phyloP scores from a whole-genome alignment of 2,329 filamentous ascomycete species.

The Claviceps digitariae region DNA sequence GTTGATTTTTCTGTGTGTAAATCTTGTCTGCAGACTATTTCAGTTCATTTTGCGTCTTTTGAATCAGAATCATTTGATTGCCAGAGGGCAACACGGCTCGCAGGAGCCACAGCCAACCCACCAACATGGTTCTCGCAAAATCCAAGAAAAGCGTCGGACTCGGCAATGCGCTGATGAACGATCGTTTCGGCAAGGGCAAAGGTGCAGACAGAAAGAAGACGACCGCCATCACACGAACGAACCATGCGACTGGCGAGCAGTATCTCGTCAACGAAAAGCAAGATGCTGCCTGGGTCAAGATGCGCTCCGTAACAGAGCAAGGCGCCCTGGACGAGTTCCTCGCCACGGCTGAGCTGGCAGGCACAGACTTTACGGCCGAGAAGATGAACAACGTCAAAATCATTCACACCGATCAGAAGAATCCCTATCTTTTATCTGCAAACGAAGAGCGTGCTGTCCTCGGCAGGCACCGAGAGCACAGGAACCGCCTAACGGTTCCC shows the following conservation, averaged over 20 bases:
- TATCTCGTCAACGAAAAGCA: constrained; percentile 86
- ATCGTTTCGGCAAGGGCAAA: constrained; percentile 91
- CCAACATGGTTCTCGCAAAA: constrained; percentile 56
- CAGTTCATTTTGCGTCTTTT: no score
- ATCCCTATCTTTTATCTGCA: constrained; percentile 79
- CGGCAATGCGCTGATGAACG: constrained; percentile 97
- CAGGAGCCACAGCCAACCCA: constrained; percentile 4
- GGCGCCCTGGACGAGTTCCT: constrained; percentile 93
- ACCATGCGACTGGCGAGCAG: constrained; percentile 69
- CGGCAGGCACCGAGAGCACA: constrained; percentile 74
- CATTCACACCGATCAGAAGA: constrained; percentile 91
- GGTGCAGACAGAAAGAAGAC: constrained; percentile 66
- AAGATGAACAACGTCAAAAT: constrained; percentile 99
- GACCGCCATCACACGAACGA: constrained; percentile 48
- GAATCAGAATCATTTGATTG: not conserved
- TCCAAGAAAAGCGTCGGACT: constrained; percentile 91
- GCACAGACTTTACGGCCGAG: constrained; percentile 95
- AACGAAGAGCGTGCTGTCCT: constrained; percentile 67
- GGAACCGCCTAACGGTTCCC: constrained; percentile 69
- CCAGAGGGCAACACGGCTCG: not conserved
- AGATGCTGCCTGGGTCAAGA: constrained; percentile 95
- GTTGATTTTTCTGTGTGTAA: not conserved
- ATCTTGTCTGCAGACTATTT: not conserved
- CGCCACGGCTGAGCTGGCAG: constrained; percentile 89
- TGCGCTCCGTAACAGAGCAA: constrained; percentile 97